Evolutionary conservation across 768 basidiomycete species (phyloP).

Genomic region (Leccinum subtestaceum): DNA sequence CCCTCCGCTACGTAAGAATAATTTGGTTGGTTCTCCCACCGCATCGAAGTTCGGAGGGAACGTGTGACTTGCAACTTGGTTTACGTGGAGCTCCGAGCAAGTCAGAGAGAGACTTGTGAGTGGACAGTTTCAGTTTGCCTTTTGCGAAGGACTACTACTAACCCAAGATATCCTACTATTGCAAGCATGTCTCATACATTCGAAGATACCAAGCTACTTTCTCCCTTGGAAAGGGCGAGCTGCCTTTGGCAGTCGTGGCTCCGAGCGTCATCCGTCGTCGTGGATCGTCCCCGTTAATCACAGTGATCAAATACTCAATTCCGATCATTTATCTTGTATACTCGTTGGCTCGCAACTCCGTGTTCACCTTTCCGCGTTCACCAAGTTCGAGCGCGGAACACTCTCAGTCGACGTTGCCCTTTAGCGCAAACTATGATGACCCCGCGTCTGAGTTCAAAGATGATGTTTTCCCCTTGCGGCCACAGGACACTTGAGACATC

Average conservation of each 20-base stretch:
- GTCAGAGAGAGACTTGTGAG: neutral
- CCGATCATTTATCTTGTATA: slow-evolving; percentile 22
- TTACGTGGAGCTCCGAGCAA: neutral
- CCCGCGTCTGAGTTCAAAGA: slow-evolving; percentile 46
- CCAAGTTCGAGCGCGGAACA: neutral
- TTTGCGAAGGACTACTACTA: neutral
- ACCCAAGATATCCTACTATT: neutral
- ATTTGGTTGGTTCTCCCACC: too few relatives aligned
- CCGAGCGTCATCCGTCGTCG: neutral
- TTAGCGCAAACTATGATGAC: slow-evolving; percentile 23
- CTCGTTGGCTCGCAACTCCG: slow-evolving; percentile 13
- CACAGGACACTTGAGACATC: slow-evolving; percentile 60
- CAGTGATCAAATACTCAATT: slow-evolving; percentile 17
- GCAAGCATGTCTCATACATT: slow-evolving; percentile 6
- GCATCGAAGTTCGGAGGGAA: neutral
- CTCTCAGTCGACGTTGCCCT: slow-evolving; percentile 3
- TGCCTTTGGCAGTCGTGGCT: slow-evolving; percentile 13
- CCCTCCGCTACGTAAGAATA: slow-evolving; percentile 43
- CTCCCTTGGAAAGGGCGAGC: slow-evolving; percentile 17
- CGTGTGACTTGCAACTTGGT: neutral
- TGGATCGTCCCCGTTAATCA: slow-evolving; percentile 1
- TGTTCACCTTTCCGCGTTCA: neutral
- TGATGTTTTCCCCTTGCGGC: slow-evolving; percentile 62
- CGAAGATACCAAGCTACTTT: slow-evolving; percentile 7
- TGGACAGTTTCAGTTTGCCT: neutral